Conservation (phyloP, 495 filamentous ascomycete species). For the Lepraria neglecta region DNA sequence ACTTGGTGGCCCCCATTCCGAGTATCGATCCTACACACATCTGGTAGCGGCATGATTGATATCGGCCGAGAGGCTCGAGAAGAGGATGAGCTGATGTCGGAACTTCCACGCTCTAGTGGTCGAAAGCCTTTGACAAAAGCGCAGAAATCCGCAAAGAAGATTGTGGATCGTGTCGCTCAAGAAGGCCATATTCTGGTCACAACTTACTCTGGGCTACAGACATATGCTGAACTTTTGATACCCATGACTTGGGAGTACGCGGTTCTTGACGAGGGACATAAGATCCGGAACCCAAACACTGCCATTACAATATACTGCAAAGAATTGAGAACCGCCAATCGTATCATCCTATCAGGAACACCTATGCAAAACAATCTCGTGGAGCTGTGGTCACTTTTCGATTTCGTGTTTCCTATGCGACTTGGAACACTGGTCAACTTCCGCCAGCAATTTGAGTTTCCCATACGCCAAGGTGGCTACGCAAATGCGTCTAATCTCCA, state of each 20-base stretch:
- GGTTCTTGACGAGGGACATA: constrained; percentile 94
- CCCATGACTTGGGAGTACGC: constrained; percentile 85
- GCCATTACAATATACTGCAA: constrained; percentile 90
- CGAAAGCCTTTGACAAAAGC: constrained; percentile 42
- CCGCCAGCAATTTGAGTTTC: constrained; percentile 81
- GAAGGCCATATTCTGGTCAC: constrained; percentile 91
- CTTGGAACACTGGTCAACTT: constrained; percentile 87
- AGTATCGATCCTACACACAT: constrained; percentile 89
- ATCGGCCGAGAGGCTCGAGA: constrained; percentile 58
- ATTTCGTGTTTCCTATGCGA: constrained; percentile 94
- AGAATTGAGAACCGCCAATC: constrained; percentile 76
- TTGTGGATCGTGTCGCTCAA: constrained; percentile 75
- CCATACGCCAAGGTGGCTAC: constrained; percentile 85
- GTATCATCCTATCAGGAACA: constrained; percentile 89
- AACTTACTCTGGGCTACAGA: constrained; percentile 88
- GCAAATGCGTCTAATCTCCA: constrained; percentile 89
- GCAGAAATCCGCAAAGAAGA: constrained; percentile 61
- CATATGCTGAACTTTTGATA: constrained; percentile 71
- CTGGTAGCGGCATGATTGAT: constrained; percentile 93
- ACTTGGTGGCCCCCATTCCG: constrained; percentile 94
- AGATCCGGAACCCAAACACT: constrained; percentile 92
- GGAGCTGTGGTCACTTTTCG: constrained; percentile 96
- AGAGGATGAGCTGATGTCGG: constrained; percentile 57
- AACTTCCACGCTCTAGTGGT: constrained; percentile 28
- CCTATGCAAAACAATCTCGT: constrained; percentile 96